Conservation (phyloP, 225 moss, liverwort and hornwort species). For the Takakia lepidozioides region DNA sequence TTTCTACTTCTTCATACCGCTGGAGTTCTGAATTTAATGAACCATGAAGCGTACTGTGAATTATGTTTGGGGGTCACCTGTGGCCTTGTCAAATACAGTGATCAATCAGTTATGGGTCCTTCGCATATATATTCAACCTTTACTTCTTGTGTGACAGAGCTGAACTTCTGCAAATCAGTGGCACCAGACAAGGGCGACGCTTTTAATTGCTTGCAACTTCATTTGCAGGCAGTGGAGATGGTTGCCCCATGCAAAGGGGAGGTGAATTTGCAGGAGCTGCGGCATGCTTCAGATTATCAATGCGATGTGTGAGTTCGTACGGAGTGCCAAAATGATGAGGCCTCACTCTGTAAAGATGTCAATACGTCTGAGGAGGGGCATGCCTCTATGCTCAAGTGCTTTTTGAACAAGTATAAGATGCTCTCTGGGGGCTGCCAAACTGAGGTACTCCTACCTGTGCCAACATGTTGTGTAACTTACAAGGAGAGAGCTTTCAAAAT, state of each 20-base stretch:
- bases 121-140: too few species aligned
- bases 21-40: too few species aligned
- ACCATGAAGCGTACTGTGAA: too few species aligned
- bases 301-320: slow-evolving; percentile 42
- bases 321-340: slow-evolving; percentile 35
- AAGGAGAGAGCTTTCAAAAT: too few species aligned
- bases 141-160: slow-evolving; percentile 10
- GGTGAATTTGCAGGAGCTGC: slow-evolving; percentile 45
- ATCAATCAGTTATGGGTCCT: too few species aligned
- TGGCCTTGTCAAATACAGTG: too few species aligned
- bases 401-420: slow-evolving; percentile 19
- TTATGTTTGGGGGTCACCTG: too few species aligned
- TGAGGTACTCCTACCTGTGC: too few species aligned
- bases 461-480: too few species aligned
- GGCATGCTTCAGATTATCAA: slow-evolving; percentile 43
- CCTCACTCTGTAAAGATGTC: slow-evolving; percentile 19
- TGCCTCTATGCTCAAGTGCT: slow-evolving; percentile 34
- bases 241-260: slow-evolving; percentile 35
- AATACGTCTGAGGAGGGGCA: slow-evolving; percentile 30
- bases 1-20: too few species aligned
- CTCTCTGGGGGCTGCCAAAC: too few species aligned
- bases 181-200: slow-evolving; percentile 27
- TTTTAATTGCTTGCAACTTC: slow-evolving; percentile 41
- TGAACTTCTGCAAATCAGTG: slow-evolving; percentile 22
- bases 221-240: slow-evolving; percentile 27